These are phyloP conservation scores for Raddia guianensis DNA, from an alignment of 176 grass and related monocot species.

Conservation along the genomic window DNA sequence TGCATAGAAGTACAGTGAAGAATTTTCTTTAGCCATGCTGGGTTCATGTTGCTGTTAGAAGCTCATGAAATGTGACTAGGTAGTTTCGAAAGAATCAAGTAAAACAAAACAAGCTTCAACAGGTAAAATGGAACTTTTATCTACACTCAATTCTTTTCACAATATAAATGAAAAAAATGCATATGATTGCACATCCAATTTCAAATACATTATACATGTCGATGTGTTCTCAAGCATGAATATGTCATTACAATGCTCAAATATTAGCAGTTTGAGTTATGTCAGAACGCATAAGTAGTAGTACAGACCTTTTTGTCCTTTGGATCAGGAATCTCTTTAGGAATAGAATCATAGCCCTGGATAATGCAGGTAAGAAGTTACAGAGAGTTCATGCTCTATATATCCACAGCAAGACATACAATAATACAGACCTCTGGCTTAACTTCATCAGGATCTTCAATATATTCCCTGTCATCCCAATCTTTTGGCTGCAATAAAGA, in stretches of 20 bases:
- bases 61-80: background rate
- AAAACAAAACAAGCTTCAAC: background rate
- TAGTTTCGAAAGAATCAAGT: background rate
- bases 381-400: background rate
- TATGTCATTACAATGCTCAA: slow-evolving; percentile 6
- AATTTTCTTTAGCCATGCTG: slow-evolving; percentile 17
- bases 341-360: slow-evolving; percentile 97
- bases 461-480: slow-evolving; percentile 96
- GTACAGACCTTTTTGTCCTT: slow-evolving; percentile 84
- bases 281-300: slow-evolving; percentile 16
- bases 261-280: slow-evolving; percentile 7
- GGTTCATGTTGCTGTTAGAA: background rate
- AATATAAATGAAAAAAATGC: background rate
- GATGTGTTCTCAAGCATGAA: background rate
- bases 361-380: slow-evolving; percentile 35
- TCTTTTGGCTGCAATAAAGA: slow-evolving; percentile 73
- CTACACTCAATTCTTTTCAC: background rate
- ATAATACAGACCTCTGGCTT: slow-evolving; percentile 74
- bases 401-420: slow-evolving; percentile 10
- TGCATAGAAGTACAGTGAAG: background rate
- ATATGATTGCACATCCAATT: slow-evolving; percentile 5
- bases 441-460: slow-evolving; percentile 80
- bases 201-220: background rate
- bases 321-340: slow-evolving; percentile 81
- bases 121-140: slow-evolving; percentile 9